phyloP scores from a whole-genome alignment of 2,329 filamentous ascomycete genomes.

The Macrophomina pseudophaseolina region DNA sequence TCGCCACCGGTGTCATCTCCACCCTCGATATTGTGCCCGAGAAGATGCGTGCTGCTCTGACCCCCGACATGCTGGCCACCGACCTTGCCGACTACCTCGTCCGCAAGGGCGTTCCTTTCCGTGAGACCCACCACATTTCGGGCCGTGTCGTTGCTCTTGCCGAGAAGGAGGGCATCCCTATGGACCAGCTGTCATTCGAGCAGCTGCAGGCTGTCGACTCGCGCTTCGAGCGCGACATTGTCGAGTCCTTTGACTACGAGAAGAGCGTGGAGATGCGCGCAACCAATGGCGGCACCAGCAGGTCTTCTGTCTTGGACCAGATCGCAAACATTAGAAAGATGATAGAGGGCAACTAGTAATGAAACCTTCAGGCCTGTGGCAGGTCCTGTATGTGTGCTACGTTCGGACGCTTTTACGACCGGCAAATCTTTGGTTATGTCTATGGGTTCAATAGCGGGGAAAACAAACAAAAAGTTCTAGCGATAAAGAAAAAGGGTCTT shows the following conservation, averaged over 20 bases:
- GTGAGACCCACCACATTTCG: conserved; percentile 79
- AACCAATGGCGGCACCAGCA: conserved; percentile 79
- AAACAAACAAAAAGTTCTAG: neutral
- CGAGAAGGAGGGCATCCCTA: conserved; percentile 68
- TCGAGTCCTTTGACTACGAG: conserved; percentile 78
- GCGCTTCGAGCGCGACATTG: conserved; percentile 74
- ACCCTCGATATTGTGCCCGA: conserved; percentile 73
- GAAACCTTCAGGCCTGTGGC: neutral
- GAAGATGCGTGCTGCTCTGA: conserved; percentile 78
- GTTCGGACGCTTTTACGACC: conserved; percentile 6
- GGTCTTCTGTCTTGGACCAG: conserved; percentile 68
- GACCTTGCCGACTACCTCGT: conserved; percentile 71
- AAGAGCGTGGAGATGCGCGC: conserved; percentile 79
- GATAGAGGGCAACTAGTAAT: conserved; percentile 13
- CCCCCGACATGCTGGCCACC: conserved; percentile 81
- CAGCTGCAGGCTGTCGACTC: conserved; percentile 71
- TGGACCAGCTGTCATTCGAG: conserved; percentile 71
- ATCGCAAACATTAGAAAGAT: conserved; percentile 58
- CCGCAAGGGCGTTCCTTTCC: conserved; percentile 73
- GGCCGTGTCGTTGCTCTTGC: conserved; percentile 74
- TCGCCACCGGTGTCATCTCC: conserved; percentile 78
- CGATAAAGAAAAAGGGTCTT: neutral
- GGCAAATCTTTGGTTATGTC: neutral
- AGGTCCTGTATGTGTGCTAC: neutral
- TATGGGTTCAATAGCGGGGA: neutral